Conservation (phyloP, 75 land plant genomes). For the Cupressus sempervirens region DNA sequence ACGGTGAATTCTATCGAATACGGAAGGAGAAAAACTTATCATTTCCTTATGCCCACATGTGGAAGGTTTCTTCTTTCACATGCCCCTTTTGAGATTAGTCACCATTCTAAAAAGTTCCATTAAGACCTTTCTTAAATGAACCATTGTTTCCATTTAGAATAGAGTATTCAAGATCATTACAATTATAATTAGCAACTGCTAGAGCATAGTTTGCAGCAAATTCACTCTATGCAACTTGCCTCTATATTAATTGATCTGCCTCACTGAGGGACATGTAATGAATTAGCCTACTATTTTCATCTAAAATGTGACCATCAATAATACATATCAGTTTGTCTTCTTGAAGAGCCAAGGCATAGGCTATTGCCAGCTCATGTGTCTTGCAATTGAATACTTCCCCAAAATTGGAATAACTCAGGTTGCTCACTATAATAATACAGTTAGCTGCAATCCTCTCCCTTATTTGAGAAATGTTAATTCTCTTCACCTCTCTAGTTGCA, state of each 20-base stretch:
- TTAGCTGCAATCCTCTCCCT: conserved; percentile 74
- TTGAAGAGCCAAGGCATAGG: conserved; percentile 89
- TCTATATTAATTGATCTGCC: conserved; percentile 74
- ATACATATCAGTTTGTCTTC: conserved; percentile 88
- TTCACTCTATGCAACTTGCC: conserved; percentile 78
- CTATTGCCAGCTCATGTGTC: conserved; percentile 99
- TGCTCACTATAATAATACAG: conserved; percentile 84
- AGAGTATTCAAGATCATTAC: neutral
- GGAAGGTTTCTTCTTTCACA: too few species aligned
- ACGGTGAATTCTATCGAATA: too few species aligned
- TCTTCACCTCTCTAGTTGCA: conserved; percentile 95
- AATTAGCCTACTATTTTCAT: conserved; percentile 56
- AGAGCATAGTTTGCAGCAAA: conserved; percentile 90
- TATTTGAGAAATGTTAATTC: conserved; percentile 72
- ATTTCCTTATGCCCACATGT: too few species aligned
- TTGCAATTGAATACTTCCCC: conserved; percentile 99
- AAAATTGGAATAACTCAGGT: conserved; percentile 87
- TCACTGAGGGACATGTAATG: conserved; percentile 80
- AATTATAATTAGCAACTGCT: conserved; percentile 56
- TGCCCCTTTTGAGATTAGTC: too few species aligned
- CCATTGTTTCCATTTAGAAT: conserved; percentile 17
- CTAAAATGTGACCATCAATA: conserved; percentile 80
- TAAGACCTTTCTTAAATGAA: conserved; percentile 12
- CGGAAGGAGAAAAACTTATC: too few species aligned
- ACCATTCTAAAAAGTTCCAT: conserved; percentile 60